Evolutionary conservation across 2,329 filamentous ascomycete species (phyloP).

Genomic region (Alternaria novae-zelandiae): DNA sequence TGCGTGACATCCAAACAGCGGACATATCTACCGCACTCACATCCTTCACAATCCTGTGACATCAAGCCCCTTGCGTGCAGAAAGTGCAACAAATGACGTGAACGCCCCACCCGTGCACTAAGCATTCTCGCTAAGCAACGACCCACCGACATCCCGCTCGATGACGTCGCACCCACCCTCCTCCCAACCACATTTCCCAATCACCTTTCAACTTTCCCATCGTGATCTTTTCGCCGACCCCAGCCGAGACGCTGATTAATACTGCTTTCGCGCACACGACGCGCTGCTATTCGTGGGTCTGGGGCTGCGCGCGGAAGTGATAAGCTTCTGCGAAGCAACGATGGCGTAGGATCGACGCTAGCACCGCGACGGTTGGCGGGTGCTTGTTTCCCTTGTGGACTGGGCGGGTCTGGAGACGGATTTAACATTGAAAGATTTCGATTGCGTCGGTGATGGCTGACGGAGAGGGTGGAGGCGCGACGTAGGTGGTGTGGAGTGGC

Average conservation of each 20-base stretch:
- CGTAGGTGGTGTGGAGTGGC: neutral
- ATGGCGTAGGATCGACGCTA: slow-evolving; percentile 2
- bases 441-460: neutral
- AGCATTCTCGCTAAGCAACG: slow-evolving; percentile 8
- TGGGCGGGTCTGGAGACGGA: neutral
- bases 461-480: neutral
- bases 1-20: neutral
- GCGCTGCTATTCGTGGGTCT: neutral
- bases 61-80: neutral
- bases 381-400: slow-evolving; percentile 6
- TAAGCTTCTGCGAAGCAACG: slow-evolving; percentile 10
- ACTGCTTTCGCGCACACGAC: neutral
- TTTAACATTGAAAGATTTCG: neutral
- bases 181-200: neutral
- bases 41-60: neutral
- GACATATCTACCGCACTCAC: neutral
- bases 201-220: neutral
- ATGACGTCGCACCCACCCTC: slow-evolving; percentile 4
- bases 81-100: slow-evolving; percentile 6
- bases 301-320: slow-evolving; percentile 10
- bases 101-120: slow-evolving; percentile 4
- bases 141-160: neutral
- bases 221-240: neutral
- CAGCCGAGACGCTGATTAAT: neutral
- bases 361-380: neutral